Evolutionary conservation across 805 yeast genomes (phyloP), one percentile per base, ranked within the genome.

Genomic region (Clavispora phyllophila): DNA sequence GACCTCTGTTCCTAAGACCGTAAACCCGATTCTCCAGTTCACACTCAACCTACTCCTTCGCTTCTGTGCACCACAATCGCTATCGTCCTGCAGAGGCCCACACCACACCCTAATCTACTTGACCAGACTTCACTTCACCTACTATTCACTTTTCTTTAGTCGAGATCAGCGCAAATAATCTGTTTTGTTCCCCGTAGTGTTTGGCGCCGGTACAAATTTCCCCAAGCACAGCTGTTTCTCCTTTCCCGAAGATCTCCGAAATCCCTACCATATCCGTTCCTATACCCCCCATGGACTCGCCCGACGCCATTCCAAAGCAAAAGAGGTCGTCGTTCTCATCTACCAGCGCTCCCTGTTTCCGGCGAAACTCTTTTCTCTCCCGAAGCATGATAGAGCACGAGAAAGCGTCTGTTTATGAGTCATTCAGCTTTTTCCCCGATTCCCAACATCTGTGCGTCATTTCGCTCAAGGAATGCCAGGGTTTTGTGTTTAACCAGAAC

Each of bases 401-500:
- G 52, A 69, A 72, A 40, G 73, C 70, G 44, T 68, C 76, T 23
- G 73, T 78, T 3, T 81, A 81, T 48, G 81, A 80, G 52, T 49
- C 68, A 14, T 55, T 65, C 10, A 60, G 58, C 39, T 70, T 67
- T 45, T 60, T 58, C 31, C 45, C 47, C 8, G 61, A 58, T 22
- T 37, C 57, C 3, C 42, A 60, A 1, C 51, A 63, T 38, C 61
- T 57, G 44, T 63, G 56, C 43, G 60, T 67, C 13, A 68, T 81
- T 28, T 70, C 76, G 13, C 62, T 81, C 31, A 70, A 68, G 19
- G 84, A 82, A 53, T 75, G 83, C 25, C 90, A 84, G 55, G 93
- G 93, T 3, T 84, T 84, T 53, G 61, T 76, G 2, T 84, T 87
- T 78, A 84, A 84, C 57, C 90, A 84, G 55, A 90, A 84, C 53